Percentiles rank a stretch among this genome's conserved stretches.
Evolutionary conservation across 2,329 filamentous ascomycete species (phyloP).

Genomic region (Clonostachys byssicola): DNA sequence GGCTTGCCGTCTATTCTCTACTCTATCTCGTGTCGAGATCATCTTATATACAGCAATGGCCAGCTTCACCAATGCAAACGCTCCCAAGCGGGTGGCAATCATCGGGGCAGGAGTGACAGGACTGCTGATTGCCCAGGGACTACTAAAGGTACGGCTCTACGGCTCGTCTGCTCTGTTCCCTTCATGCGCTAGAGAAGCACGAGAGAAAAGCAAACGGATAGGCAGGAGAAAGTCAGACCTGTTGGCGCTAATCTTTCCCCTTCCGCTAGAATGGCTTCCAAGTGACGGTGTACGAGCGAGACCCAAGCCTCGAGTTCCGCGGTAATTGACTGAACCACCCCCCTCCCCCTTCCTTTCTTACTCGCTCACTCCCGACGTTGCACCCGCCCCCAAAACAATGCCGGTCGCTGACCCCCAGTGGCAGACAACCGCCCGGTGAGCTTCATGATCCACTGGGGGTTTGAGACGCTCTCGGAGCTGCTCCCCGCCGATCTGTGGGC

Average conservation of each 20-base stretch:
- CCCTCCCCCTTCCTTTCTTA: no score
- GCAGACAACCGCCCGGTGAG: slow-evolving; percentile 3
- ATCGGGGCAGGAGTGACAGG: slow-evolving; percentile 6
- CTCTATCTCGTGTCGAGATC: no score
- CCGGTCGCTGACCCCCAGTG: no score
- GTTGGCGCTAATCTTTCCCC: background rate
- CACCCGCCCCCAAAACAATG: no score
- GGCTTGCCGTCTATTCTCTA: no score
- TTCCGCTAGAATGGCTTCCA: slow-evolving; percentile 1
- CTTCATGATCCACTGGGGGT: slow-evolving; percentile 5
- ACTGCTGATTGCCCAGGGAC: slow-evolving; percentile 6
- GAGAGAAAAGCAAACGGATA: no score
- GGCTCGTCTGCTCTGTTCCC: background rate
- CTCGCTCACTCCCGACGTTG: no score
- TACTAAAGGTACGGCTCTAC: background rate
- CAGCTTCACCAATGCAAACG: no score
- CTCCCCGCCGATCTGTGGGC: slow-evolving; percentile 3
- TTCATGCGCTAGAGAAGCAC: no score
- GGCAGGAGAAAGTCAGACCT: no score
- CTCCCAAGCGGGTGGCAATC: no score
- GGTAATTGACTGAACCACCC: background rate
- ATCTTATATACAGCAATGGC: no score
- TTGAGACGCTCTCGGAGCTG: background rate
- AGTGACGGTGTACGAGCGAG: slow-evolving; percentile 1
- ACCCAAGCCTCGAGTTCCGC: background rate